These are phyloP conservation scores for Rhizopus stolonifer DNA, from an alignment of 371 early-diverging fungal genomes.

Conservation along the genomic window DNA sequence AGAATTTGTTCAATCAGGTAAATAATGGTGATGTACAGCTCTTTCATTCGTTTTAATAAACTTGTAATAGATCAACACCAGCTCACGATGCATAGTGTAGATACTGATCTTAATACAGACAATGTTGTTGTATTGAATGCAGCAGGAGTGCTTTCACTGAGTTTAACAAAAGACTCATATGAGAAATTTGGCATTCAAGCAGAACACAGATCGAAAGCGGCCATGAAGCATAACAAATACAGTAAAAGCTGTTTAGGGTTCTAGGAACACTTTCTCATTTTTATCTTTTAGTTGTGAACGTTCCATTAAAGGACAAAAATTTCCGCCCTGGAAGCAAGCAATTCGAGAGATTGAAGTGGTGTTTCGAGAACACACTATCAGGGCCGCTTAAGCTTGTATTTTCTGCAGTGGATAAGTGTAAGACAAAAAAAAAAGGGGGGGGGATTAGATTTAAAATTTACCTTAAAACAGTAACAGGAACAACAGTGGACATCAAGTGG, in stretches of 20 bases:
- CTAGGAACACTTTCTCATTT: not conserved
- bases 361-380: conserved; percentile 53
- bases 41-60: not conserved
- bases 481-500: conserved; percentile 32
- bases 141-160: conserved; percentile 49
- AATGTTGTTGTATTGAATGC: conserved; percentile 53
- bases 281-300: conserved; percentile 36
- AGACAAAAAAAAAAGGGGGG: not conserved
- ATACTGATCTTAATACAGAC: conserved; percentile 52
- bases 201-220: conserved; percentile 28
- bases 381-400: conserved; percentile 43
- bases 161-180: conserved; percentile 56
- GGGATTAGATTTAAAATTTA: not conserved
- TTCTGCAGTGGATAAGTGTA: conserved; percentile 39
- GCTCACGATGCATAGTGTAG: conserved; percentile 37
- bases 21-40: not conserved
- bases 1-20: conserved; percentile 33
- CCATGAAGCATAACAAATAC: conserved; percentile 48
- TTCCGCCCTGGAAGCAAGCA: conserved; percentile 51
- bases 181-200: conserved; percentile 59
- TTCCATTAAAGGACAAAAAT: conserved; percentile 37
- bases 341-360: conserved; percentile 56
- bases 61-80: conserved; percentile 18
- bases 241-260: conserved; percentile 26
- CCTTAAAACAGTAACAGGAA: conserved; percentile 23